These are phyloP conservation scores for Populus simonii DNA, from an alignment of 345 rosid genomes.

Conservation along the genomic window DNA sequence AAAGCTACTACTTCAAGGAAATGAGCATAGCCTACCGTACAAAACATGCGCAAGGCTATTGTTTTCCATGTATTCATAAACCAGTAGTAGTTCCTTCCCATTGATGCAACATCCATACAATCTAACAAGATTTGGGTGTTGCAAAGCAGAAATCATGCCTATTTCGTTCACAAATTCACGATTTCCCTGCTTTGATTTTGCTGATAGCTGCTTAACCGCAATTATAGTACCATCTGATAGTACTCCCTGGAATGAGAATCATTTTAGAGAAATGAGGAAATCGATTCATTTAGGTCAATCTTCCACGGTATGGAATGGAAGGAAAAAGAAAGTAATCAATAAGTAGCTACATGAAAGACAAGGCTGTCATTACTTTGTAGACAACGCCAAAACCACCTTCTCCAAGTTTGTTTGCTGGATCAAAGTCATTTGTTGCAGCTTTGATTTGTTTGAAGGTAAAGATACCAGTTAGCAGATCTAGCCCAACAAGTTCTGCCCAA, in stretches of 20 bases:
- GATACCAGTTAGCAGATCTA: constrained; percentile 38
- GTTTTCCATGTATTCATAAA: constrained; percentile 57
- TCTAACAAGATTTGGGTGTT: constrained; percentile 58
- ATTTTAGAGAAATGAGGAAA: not conserved
- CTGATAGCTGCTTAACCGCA: constrained; percentile 50
- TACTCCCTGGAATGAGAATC: constrained; percentile 36
- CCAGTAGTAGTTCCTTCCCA: constrained; percentile 48
- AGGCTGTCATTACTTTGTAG: constrained; percentile 38
- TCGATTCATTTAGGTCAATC: not conserved
- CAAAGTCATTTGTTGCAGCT: constrained; percentile 52
- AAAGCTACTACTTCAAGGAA: not conserved
- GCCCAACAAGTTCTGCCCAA: constrained; percentile 38
- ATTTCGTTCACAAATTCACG: constrained; percentile 57
- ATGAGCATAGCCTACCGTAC: constrained; percentile 26
- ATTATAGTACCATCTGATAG: constrained; percentile 47
- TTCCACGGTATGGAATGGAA: not conserved
- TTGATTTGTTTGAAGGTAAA: constrained; percentile 50
- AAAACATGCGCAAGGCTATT: constrained; percentile 51
- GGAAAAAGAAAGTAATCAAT: not conserved
- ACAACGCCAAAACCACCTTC: constrained; percentile 77
- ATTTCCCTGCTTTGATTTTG: constrained; percentile 58
- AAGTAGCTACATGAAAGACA: not conserved
- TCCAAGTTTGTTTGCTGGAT: constrained; percentile 49
- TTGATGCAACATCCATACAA: constrained; percentile 32
- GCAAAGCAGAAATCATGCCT: constrained; percentile 58